A percentile compares a stretch with the other conserved stretches of the same genome.
phyloP scores from a whole-genome alignment of 2,329 filamentous ascomycete species.

The Hypoxylon sp. region DNA sequence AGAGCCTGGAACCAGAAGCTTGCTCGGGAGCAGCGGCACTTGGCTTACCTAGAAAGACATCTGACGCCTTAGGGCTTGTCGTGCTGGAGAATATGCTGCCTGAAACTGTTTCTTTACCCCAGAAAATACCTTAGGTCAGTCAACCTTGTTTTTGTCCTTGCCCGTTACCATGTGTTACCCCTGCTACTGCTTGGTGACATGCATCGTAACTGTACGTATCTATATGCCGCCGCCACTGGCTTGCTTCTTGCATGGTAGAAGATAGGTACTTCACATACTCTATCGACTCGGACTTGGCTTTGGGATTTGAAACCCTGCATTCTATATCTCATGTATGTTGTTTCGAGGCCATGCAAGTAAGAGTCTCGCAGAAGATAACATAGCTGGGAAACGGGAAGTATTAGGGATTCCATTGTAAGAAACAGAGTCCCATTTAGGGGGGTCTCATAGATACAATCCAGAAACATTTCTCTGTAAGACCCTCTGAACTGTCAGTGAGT shows the following conservation, averaged over 20 bases:
- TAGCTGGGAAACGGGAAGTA: not conserved
- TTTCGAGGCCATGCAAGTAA: not conserved
- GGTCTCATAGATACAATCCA: slow-evolving; percentile 8
- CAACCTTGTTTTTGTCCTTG: slow-evolving; percentile 40
- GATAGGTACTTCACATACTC: slow-evolving; percentile 5
- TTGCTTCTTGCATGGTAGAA: slow-evolving; percentile 42
- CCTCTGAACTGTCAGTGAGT: slow-evolving; percentile 52
- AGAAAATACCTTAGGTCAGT: slow-evolving; percentile 29
- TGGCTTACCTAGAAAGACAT: not conserved
- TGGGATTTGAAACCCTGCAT: slow-evolving; percentile 2
- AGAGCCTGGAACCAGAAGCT: not conserved
- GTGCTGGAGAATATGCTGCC: slow-evolving; percentile 9
- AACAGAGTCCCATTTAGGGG: not conserved
- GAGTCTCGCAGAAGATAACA: not conserved
- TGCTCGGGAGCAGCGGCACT: not conserved
- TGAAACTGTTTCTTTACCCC: slow-evolving; percentile 37
- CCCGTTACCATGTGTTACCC: slow-evolving; percentile 50
- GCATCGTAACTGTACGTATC: slow-evolving; percentile 36
- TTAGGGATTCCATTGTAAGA: not conserved
- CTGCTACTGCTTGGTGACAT: slow-evolving; percentile 47
- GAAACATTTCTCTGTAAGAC: slow-evolving; percentile 27
- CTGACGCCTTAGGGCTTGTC: slow-evolving; percentile 10
- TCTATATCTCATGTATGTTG: not conserved
- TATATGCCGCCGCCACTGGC: slow-evolving; percentile 31
- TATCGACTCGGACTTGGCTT: slow-evolving; percentile 11